Evolutionary conservation across 257 asterid species (phyloP).

Genomic region (Fraxinus cuspidata): DNA sequence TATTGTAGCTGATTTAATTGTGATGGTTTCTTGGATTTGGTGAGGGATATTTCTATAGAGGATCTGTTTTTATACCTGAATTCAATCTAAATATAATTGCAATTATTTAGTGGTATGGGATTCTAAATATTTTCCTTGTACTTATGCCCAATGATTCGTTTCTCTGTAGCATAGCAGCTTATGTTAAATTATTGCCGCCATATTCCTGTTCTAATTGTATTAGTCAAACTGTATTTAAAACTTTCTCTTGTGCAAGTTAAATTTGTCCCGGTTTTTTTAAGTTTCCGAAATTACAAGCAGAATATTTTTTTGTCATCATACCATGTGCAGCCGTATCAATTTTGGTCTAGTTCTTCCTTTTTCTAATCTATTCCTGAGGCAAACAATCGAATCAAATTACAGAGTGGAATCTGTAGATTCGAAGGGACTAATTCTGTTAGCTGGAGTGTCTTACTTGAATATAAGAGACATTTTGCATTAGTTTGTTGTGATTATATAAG

Average conservation of each 20-base stretch:
- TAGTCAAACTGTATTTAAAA: too few relatives aligned
- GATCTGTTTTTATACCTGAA: conserved; percentile 27
- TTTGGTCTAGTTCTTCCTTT: background rate
- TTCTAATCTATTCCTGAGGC: background rate
- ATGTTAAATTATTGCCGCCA: too few relatives aligned
- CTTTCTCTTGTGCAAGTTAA: too few relatives aligned
- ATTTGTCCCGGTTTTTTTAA: background rate
- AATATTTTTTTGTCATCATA: background rate
- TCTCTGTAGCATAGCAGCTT: too few relatives aligned
- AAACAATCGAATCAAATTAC: background rate
- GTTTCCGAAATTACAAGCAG: background rate
- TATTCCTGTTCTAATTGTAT: too few relatives aligned
- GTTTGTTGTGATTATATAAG: background rate
- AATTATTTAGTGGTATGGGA: background rate
- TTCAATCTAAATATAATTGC: conserved; percentile 1
- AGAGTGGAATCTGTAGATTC: background rate
- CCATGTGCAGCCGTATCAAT: background rate
- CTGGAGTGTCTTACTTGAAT: background rate
- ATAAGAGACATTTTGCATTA: background rate
- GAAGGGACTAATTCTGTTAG: background rate
- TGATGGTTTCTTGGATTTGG: conserved; percentile 33
- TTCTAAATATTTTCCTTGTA: too few relatives aligned
- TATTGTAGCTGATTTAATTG: conserved; percentile 19
- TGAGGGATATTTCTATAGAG: conserved; percentile 33
- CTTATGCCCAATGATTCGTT: too few relatives aligned